Evolutionary conservation across 2,329 filamentous ascomycete genomes (phyloP).

Genomic region (Fusarium sulawesiense): DNA sequence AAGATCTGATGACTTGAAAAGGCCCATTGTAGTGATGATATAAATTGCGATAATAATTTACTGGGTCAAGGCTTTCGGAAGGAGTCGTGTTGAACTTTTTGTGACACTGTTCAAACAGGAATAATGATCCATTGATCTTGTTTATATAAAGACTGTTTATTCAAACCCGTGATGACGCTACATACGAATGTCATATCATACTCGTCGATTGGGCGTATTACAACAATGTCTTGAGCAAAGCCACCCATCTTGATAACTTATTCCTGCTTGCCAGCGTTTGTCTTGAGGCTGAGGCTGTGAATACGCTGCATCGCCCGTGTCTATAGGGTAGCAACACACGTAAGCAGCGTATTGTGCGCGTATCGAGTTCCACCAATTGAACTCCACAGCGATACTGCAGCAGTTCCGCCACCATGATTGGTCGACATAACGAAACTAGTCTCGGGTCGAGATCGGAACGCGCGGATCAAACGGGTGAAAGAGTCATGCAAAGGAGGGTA

Average conservation of each 20-base stretch:
- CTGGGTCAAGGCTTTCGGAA: too few relatives aligned
- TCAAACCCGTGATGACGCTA: too few relatives aligned
- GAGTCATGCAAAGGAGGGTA: conserved; percentile 10
- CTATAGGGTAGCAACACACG: background rate
- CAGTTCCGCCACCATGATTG: too few relatives aligned
- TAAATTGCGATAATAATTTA: too few relatives aligned
- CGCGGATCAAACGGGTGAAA: background rate
- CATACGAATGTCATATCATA: too few relatives aligned
- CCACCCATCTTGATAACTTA: background rate
- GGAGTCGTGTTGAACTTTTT: too few relatives aligned
- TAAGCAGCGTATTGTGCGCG: conserved; percentile 6
- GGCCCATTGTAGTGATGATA: background rate
- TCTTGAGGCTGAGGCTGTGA: background rate
- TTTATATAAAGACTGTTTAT: too few relatives aligned
- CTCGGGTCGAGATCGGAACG: background rate
- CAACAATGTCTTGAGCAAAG: too few relatives aligned
- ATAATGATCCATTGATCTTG: too few relatives aligned
- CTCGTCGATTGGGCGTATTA: too few relatives aligned
- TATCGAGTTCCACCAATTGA: background rate
- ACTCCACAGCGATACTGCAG: too few relatives aligned
- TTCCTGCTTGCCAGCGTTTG: background rate
- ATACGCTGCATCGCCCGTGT: background rate
- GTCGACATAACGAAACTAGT: background rate
- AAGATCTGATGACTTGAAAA: conserved; percentile 4
- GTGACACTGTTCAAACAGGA: too few relatives aligned